phyloP scores from a whole-genome alignment of 805 yeast genomes.

The Wickerhamiella australiensis region DNA sequence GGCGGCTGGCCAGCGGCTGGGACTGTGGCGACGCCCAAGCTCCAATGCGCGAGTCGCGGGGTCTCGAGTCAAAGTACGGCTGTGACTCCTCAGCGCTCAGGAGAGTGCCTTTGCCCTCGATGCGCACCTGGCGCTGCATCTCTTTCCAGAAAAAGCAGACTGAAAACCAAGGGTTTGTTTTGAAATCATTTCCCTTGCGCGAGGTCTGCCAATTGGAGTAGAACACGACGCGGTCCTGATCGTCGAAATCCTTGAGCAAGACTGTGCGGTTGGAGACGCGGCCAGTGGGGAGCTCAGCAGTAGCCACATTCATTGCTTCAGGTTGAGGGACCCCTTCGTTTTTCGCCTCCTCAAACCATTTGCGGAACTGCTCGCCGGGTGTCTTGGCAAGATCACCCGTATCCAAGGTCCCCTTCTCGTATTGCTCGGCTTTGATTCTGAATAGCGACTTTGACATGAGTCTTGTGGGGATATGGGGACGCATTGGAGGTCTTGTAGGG shows the following conservation, averaged over 20 bases:
- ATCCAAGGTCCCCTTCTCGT: conserved; percentile 39
- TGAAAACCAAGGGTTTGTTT: conserved; percentile 65
- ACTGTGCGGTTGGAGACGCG: conserved; percentile 76
- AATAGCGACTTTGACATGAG: not conserved
- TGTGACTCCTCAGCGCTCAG: conserved; percentile 63
- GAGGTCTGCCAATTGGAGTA: conserved; percentile 88
- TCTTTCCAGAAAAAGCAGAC: conserved; percentile 87
- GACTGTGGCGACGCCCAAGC: conserved; percentile 97
- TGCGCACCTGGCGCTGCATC: conserved; percentile 81
- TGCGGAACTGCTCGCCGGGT: conserved; percentile 48
- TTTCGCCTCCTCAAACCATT: conserved; percentile 75
- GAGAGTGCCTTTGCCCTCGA: conserved; percentile 73
- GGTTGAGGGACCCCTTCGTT: conserved; percentile 49
- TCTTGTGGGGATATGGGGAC: not conserved
- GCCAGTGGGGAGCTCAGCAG: conserved; percentile 84
- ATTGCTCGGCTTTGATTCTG: conserved; percentile 19
- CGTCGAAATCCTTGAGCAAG: conserved; percentile 79
- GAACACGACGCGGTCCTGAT: conserved; percentile 60
- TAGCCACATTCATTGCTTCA: conserved; percentile 76
- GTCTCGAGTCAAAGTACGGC: conserved; percentile 73
- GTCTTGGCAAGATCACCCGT: conserved; percentile 51
- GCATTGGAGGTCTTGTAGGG: not conserved
- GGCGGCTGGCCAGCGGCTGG: conserved; percentile 42
- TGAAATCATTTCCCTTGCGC: conserved; percentile 63
- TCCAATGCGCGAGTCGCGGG: conserved; percentile 85